phyloP scores from a whole-genome alignment of 169 alveolate species.

The Prorocentrum cordatum region DNA sequence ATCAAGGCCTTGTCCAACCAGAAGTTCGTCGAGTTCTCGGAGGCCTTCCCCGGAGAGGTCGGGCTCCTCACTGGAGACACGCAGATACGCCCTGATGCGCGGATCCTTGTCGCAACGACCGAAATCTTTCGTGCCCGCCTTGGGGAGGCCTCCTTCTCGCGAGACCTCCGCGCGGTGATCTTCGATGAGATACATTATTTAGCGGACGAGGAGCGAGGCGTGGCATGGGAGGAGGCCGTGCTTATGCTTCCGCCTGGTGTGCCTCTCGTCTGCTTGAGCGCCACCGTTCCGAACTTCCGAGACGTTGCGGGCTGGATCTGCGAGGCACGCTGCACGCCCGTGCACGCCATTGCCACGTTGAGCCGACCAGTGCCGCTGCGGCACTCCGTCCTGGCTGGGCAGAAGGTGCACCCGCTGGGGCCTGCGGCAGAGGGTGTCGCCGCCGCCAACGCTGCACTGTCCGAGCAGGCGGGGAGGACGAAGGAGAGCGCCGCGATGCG shows the following conservation, averaged over 20 bases:
- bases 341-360: conserved; percentile 85
- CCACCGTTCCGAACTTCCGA: conserved; percentile 29
- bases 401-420: conserved; percentile 75
- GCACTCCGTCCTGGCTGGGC: conserved; percentile 83
- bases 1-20: conserved; percentile 97
- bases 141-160: neutral
- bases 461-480: no score
- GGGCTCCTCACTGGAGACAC: conserved; percentile 99
- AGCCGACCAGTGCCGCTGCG: conserved; percentile 93
- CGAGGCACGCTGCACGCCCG: no score
- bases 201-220: conserved; percentile 93
- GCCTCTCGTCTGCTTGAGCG: conserved; percentile 15
- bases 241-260: conserved; percentile 84
- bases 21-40: conserved; percentile 89
- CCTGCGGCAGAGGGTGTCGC: no score
- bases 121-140: conserved; percentile 83
- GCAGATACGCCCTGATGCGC: conserved; percentile 88
- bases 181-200: conserved; percentile 99
- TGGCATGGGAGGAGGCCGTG: conserved; percentile 99
- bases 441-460: no score
- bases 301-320: conserved; percentile 42
- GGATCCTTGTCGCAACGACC: conserved; percentile 96
- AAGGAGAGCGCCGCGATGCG: no score
- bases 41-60: conserved; percentile 76
- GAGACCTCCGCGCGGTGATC: conserved; percentile 79